phyloP scores from a whole-genome alignment of 1,284 basidiomycete species.

The Apiotrichum sp. region DNA sequence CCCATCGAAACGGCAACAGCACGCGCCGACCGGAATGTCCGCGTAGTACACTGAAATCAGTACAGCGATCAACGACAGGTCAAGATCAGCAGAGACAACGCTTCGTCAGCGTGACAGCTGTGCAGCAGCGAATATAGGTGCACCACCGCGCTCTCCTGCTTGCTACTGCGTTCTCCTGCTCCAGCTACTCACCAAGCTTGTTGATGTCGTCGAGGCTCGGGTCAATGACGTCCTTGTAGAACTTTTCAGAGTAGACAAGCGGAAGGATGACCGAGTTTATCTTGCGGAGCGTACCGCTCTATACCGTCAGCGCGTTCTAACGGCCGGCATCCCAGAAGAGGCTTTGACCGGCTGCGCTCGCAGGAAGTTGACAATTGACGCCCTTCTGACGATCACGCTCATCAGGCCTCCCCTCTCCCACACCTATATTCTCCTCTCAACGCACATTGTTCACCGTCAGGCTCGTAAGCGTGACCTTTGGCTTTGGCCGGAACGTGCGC shows the following conservation, averaged over 20 bases:
- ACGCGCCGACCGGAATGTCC: conserved; percentile 46
- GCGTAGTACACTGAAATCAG: conserved; percentile 40
- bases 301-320: conserved; percentile 1
- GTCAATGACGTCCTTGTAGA: conserved; percentile 45
- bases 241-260: conserved; percentile 45
- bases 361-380: no score
- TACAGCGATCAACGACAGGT: not conserved
- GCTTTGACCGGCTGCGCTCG: no score
- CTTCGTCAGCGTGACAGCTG: no score
- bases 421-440: not conserved
- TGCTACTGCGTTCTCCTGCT: not conserved
- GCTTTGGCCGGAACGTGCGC: conserved; percentile 34
- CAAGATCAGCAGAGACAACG: no score
- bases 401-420: not conserved
- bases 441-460: conserved; percentile 46
- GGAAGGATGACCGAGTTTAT: conserved; percentile 45
- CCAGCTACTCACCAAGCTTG: conserved; percentile 38
- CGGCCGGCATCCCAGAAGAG: no score
- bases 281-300: conserved; percentile 43
- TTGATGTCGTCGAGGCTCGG: conserved; percentile 42
- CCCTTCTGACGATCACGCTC: no score
- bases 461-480: conserved; percentile 46
- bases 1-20: conserved; percentile 35
- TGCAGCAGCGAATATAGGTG: no score
- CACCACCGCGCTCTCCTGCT: no score